phyloP scores from a whole-genome alignment of 1,284 basidiomycete species.

The Apiotrichum gamsii region DNA sequence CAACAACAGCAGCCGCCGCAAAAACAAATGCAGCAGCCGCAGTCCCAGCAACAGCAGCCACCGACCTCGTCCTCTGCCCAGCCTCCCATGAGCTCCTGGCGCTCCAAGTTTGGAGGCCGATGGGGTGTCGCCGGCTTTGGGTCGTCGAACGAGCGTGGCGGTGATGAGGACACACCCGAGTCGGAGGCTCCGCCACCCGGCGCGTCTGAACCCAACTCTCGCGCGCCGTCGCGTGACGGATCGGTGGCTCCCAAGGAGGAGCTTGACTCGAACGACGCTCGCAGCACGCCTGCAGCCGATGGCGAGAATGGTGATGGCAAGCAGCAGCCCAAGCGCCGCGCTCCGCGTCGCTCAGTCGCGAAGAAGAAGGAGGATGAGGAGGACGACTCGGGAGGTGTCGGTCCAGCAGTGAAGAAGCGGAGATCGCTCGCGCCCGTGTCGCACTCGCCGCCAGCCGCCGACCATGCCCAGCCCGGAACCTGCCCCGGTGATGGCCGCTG shows the following conservation, averaged over 20 bases:
- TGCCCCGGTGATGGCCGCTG: constrained; percentile 93
- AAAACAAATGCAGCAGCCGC: not conserved
- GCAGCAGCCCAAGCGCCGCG: constrained; percentile 6
- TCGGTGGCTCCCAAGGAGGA: constrained; percentile 16
- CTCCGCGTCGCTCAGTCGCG: constrained; percentile 3
- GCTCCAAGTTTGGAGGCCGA: constrained; percentile 17
- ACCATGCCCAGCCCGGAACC: constrained; percentile 54
- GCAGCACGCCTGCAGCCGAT: constrained; percentile 2
- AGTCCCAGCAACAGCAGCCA: not conserved
- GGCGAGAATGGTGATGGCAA: constrained; percentile 5
- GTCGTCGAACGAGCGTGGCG: constrained; percentile 34
- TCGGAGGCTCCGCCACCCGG: constrained; percentile 1
- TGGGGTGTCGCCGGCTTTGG: constrained; percentile 31
- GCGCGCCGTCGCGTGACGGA: constrained; percentile 7
- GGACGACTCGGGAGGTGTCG: too few species aligned
- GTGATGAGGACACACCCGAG: constrained; percentile 20
- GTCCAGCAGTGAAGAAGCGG: constrained; percentile 10
- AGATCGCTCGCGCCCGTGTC: constrained; percentile 23
- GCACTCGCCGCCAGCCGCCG: constrained; percentile 26
- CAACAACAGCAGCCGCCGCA: not conserved
- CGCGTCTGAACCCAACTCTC: constrained; percentile 2
- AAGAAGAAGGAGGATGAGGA: constrained; percentile 11
- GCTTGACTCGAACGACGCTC: constrained; percentile 9
- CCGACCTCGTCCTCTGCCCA: not conserved
- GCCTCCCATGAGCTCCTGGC: constrained; percentile 13